These are phyloP conservation scores for Ustilago shanxiensis DNA, from an alignment of 1,284 basidiomycete species.

Conservation along the genomic window DNA sequence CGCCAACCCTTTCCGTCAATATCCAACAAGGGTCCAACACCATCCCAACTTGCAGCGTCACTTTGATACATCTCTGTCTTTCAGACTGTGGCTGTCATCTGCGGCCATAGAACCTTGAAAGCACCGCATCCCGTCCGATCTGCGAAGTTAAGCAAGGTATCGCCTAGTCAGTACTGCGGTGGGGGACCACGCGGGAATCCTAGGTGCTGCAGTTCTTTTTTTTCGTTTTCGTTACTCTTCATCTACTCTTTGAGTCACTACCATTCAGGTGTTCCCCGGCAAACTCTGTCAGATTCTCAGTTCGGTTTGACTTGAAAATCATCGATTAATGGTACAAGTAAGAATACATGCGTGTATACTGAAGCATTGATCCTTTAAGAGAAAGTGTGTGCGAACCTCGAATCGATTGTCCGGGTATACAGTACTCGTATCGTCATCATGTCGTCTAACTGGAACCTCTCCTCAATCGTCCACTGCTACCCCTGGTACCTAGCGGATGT, in stretches of 20 bases:
- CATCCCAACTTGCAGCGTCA: neutral
- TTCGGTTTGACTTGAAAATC: no score
- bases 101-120: conserved; percentile 83
- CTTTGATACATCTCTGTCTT: neutral
- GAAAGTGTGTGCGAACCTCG: neutral
- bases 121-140: conserved; percentile 84
- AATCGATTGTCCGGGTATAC: neutral
- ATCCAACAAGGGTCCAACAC: neutral
- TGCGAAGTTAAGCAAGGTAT: conserved; percentile 83
- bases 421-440: neutral
- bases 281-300: no score
- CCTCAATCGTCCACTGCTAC: neutral
- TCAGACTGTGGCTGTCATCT: conserved; percentile 71
- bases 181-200: conserved; percentile 86
- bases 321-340: conserved; percentile 3
- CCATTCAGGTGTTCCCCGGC: no score
- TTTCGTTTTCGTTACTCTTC: no score
- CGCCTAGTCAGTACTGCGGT: conserved; percentile 85
- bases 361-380: neutral
- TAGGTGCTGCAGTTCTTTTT: conserved; percentile 79
- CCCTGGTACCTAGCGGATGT: conserved; percentile 5
- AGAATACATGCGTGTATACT: conserved; percentile 2
- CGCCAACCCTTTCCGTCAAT: neutral
- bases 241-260: no score
- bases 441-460: neutral